These are phyloP conservation scores for Porphyrellus cyaneotinctus DNA, from an alignment of 768 basidiomycete species.

Conservation along the genomic window DNA sequence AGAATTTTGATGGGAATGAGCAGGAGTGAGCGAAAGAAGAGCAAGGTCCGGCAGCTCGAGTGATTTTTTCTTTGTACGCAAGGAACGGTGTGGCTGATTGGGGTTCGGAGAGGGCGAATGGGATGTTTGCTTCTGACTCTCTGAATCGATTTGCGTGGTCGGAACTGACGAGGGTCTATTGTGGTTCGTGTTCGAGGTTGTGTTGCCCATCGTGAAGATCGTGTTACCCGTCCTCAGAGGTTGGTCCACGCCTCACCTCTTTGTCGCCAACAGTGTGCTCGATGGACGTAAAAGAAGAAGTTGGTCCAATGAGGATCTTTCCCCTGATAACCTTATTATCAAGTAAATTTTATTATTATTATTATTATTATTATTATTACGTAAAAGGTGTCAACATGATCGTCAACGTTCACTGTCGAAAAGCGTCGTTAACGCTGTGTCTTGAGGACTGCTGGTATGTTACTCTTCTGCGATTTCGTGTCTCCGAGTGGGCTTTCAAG, in stretches of 20 bases:
- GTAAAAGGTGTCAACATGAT: background rate
- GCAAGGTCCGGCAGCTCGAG: conserved; percentile 76
- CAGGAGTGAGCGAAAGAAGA: conserved; percentile 44
- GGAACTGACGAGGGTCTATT: conserved; percentile 25
- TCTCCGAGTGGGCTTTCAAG: background rate
- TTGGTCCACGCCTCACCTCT: conserved; percentile 11
- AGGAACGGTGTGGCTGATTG: conserved; percentile 51
- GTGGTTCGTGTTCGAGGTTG: conserved; percentile 30
- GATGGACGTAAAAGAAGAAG: conserved; percentile 34
- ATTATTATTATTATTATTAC: conserved; percentile 12
- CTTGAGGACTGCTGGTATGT: background rate
- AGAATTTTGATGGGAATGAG: conserved; percentile 33
- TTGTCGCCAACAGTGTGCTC: conserved; percentile 22
- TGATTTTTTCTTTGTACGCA: conserved; percentile 66
- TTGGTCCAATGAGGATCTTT: conserved; percentile 23
- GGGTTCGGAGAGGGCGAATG: conserved; percentile 40
- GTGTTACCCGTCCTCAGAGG: conserved; percentile 16
- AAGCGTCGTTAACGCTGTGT: no score
- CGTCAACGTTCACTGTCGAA: no score
- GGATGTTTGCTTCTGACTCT: conserved; percentile 16
- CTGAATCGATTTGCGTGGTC: conserved; percentile 26
- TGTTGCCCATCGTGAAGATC: conserved; percentile 32
- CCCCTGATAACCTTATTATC: conserved; percentile 22
- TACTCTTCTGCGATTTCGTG: background rate
- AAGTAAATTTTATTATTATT: conserved; percentile 8